Percentiles rank a stretch among this genome's conserved stretches.
phyloP scores from a whole-genome alignment of 2,329 filamentous ascomycete species.

The Paraphaeosphaeria minitans region DNA sequence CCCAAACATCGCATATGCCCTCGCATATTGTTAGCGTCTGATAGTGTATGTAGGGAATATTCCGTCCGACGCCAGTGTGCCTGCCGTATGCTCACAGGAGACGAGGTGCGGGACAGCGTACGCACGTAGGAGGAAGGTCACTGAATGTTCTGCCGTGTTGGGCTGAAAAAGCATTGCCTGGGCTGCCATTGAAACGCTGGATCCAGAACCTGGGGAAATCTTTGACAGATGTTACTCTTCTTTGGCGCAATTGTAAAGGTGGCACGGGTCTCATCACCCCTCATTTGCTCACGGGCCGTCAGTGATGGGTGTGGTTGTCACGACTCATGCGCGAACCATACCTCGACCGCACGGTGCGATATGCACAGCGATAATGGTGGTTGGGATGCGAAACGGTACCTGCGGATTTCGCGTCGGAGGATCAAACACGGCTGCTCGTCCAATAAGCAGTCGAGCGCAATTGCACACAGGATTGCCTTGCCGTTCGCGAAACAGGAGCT shows the following conservation, averaged over 20 bases:
- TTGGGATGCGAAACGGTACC: constrained; percentile 39
- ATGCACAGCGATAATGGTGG: constrained; percentile 11
- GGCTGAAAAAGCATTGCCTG: constrained; percentile 13
- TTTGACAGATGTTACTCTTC: constrained; percentile 19
- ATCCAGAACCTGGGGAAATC: constrained; percentile 25
- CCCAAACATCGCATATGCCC: constrained; percentile 18
- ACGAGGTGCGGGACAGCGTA: constrained; percentile 9
- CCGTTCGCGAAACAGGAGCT: constrained; percentile 28
- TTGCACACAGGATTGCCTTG: constrained; percentile 14
- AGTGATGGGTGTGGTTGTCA: constrained; percentile 7
- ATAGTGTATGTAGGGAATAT: constrained; percentile 12
- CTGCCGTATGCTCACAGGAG: constrained; percentile 18
- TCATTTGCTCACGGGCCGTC: constrained; percentile 15
- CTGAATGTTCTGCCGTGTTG: constrained; percentile 1
- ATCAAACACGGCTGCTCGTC: constrained; percentile 33
- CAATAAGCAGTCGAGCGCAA: constrained; percentile 17
- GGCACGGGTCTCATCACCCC: constrained; percentile 24
- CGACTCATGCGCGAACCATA: constrained; percentile 7
- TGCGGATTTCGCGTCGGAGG: constrained; percentile 35
- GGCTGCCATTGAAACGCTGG: constrained; percentile 16
- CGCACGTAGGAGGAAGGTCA: constrained; percentile 14
- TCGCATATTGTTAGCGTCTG: constrained; percentile 26
- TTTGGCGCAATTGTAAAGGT: constrained; percentile 24
- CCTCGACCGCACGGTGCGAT: constrained; percentile 2
- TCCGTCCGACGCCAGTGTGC: constrained; percentile 13